Percentiles rank a stretch among this genome's conserved stretches.
Conservation (phyloP, 306 rosid genomes). For the Pachyrhizus erosus region DNA sequence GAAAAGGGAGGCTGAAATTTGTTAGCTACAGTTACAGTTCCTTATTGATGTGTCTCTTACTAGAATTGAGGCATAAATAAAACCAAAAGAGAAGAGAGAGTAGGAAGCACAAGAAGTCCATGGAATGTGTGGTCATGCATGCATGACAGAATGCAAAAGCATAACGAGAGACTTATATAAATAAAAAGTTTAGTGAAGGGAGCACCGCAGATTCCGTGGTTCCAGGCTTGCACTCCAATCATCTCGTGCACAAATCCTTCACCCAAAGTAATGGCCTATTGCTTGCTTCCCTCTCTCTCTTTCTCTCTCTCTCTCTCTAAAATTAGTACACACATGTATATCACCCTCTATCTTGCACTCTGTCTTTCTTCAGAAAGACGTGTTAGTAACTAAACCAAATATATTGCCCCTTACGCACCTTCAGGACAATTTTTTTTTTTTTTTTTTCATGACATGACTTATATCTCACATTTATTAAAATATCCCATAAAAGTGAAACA, state of each 20-base stretch:
- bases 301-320: conserved; percentile 2
- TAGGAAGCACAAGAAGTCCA: conserved; percentile 54
- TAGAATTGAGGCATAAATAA: conserved; percentile 17
- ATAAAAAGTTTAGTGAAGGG: conserved; percentile 40
- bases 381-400: conserved; percentile 38
- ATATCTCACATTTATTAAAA: conserved; percentile 16
- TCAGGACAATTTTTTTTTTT: too few species aligned
- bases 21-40: background rate
- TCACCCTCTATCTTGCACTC: conserved; percentile 26
- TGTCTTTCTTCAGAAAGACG: conserved; percentile 42
- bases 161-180: background rate
- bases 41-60: too few species aligned
- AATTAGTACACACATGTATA: conserved; percentile 26
- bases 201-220: conserved; percentile 88
- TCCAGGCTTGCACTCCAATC: conserved; percentile 95
- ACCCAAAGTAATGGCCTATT: conserved; percentile 69
- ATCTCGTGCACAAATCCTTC: conserved; percentile 71
- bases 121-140: conserved; percentile 57
- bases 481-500: conserved; percentile 4
- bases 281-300: conserved; percentile 47
- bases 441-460: too few species aligned
- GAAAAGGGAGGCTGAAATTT: conserved; percentile 24
- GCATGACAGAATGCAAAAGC: conserved; percentile 44
- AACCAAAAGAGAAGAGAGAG: conserved; percentile 16
- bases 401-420: background rate